Conservation (phyloP, 208 protist genomes). For the Trypanosoma mega region DNA sequence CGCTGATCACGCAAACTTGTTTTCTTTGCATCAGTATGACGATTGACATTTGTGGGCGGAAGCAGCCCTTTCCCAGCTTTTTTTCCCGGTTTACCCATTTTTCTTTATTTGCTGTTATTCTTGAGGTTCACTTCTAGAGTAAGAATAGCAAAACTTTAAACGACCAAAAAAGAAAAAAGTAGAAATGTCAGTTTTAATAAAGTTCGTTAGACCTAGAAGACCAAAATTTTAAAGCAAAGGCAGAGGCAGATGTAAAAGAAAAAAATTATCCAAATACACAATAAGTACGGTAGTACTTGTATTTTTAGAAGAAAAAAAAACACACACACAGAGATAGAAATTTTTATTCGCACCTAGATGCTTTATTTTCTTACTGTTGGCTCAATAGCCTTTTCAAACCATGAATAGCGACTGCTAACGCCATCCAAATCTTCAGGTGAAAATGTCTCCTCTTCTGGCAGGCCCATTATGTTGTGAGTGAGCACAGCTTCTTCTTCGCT, state of each 20-base stretch:
- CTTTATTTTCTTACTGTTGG: conserved; percentile 32
- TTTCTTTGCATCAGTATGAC: conserved; percentile 75
- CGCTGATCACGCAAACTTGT: conserved; percentile 80
- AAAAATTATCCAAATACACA: conserved; percentile 3
- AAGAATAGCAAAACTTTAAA: too few species aligned
- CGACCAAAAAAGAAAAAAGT: conserved; percentile 25
- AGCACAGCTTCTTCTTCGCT: conserved; percentile 48
- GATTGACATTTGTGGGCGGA: conserved; percentile 84
- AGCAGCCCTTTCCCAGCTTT: conserved; percentile 87
- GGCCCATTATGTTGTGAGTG: conserved; percentile 59
- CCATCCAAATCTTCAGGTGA: conserved; percentile 42
- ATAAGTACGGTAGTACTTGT: background rate
- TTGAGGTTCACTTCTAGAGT: background rate
- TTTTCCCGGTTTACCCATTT: conserved; percentile 90
- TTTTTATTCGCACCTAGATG: conserved; percentile 1
- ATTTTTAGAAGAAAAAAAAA: conserved; percentile 18
- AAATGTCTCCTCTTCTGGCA: conserved; percentile 38
- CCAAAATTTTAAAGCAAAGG: conserved; percentile 7
- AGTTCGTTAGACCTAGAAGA: background rate
- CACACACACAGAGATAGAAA: conserved; percentile 3
- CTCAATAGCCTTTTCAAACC: conserved; percentile 58
- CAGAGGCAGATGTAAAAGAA: background rate
- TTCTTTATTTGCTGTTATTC: conserved; percentile 25
- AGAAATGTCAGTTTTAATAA: conserved; percentile 2
- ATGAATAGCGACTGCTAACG: conserved; percentile 48